Conservation (phyloP, 768 basidiomycete genomes). For the Lenzites betulinus region DNA sequence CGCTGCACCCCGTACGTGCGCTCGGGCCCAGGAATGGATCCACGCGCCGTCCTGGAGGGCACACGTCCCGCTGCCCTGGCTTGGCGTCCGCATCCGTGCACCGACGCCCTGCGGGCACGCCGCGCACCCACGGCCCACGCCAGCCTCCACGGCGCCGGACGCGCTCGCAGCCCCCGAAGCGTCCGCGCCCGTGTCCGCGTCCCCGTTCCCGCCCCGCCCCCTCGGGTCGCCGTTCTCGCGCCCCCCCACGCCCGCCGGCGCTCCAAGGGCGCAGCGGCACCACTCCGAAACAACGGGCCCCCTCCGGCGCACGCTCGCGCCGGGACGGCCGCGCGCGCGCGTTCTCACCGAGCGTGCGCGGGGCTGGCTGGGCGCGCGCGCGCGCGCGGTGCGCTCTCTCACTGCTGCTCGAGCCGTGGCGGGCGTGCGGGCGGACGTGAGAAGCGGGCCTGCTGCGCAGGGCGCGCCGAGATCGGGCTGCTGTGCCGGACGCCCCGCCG, state of each 20-base stretch:
- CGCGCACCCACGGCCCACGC: too few relatives aligned
- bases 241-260: not conserved
- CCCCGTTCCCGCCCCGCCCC: not conserved
- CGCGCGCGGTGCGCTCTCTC: not conserved
- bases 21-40: not conserved
- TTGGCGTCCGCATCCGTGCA: constrained; percentile 2
- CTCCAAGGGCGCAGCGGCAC: not conserved
- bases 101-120: not conserved
- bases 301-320: not conserved
- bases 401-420: constrained; percentile 19
- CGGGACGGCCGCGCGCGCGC: not conserved
- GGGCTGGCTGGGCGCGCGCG: constrained; percentile 1
- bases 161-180: too few relatives aligned
- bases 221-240: not conserved
- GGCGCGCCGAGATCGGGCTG: constrained; percentile 2
- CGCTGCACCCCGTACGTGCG: not conserved
- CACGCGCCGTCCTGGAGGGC: not conserved
- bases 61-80: constrained; percentile 6
- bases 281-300: not conserved
- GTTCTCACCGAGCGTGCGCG: not conserved
- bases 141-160: not conserved
- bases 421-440: constrained; percentile 17
- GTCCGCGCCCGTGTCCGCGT: not conserved
- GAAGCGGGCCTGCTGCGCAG: constrained; percentile 20
- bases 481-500: not conserved